Percentiles rank a stretch among this genome's conserved stretches.
These are phyloP conservation scores for Saccharomyces hybrid DNA, from an alignment of 1,139 yeast genomes.

Conservation along the genomic window DNA sequence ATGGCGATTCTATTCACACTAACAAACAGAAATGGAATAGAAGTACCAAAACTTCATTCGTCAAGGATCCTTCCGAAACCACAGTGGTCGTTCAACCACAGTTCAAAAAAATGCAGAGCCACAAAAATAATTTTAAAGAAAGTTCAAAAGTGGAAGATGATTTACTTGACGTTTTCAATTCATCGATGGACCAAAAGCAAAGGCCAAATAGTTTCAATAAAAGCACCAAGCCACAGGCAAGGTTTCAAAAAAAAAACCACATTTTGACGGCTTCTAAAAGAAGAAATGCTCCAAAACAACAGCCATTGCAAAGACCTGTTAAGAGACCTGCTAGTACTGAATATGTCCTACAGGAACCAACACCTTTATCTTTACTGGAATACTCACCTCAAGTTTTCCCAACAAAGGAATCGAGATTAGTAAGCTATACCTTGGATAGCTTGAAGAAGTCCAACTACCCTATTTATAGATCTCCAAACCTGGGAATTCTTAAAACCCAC, in stretches of 20 bases:
- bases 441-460: constrained; percentile 23
- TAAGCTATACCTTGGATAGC: constrained; percentile 16
- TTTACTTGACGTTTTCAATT: constrained; percentile 1
- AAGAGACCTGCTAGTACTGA: constrained; percentile 4
- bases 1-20: not conserved
- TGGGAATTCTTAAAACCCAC: constrained; percentile 11
- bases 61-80: not conserved
- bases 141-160: constrained; percentile 1
- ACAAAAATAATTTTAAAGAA: constrained; percentile 1
- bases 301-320: not conserved
- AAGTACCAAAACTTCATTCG: not conserved
- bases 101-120: constrained; percentile 2
- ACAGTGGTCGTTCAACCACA: constrained; percentile 1
- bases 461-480: constrained; percentile 17
- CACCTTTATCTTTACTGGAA: constrained; percentile 20
- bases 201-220: constrained; percentile 3
- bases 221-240: constrained; percentile 1
- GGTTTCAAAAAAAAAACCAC: not conserved
- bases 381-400: constrained; percentile 6
- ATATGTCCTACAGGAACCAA: constrained; percentile 21
- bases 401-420: constrained; percentile 12
- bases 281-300: not conserved
- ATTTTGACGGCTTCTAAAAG: not conserved
- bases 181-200: constrained; percentile 7
- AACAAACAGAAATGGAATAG: not conserved